phyloP scores from a whole-genome alignment of 345 rosid genomes.

The Dimocarpus longan region DNA sequence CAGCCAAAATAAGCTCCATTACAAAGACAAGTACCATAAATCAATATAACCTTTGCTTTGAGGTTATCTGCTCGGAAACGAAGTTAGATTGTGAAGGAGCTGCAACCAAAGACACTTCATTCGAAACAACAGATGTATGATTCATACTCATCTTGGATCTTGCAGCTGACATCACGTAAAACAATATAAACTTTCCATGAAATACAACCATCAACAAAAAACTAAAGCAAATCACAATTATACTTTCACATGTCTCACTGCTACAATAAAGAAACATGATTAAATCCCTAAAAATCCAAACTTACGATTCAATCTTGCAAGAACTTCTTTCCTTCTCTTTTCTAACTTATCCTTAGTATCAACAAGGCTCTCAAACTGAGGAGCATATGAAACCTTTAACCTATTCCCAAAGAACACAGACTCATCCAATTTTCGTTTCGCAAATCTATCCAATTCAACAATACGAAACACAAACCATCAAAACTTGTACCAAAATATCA shows the following conservation, averaged over 20 bases:
- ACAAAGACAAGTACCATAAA: neutral
- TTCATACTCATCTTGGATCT: slow-evolving; percentile 38
- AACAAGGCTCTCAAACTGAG: slow-evolving; percentile 65
- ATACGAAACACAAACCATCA: neutral
- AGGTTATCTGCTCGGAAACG: slow-evolving; percentile 22
- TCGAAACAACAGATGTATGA: slow-evolving; percentile 23
- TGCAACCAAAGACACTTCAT: slow-evolving; percentile 24
- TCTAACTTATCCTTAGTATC: slow-evolving; percentile 88
- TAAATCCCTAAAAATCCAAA: neutral
- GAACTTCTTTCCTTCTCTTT: slow-evolving; percentile 73
- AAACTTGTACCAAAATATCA: neutral
- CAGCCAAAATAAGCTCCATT: neutral
- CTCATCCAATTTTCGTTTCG: slow-evolving; percentile 88
- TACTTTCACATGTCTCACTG: neutral
- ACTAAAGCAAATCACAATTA: neutral
- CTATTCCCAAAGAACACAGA: slow-evolving; percentile 70
- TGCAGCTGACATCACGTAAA: slow-evolving; percentile 43
- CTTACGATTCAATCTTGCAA: slow-evolving; percentile 64
- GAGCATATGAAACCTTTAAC: slow-evolving; percentile 76
- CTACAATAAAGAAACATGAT: neutral
- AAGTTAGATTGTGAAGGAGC: slow-evolving; percentile 24
- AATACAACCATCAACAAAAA: neutral
- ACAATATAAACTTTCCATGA: neutral
- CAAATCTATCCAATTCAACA: slow-evolving; percentile 49
- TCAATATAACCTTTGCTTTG: slow-evolving; percentile 16